Evolutionary conservation across 2,329 filamentous ascomycete species (phyloP).

Genomic region (Neospermospora avenae): DNA sequence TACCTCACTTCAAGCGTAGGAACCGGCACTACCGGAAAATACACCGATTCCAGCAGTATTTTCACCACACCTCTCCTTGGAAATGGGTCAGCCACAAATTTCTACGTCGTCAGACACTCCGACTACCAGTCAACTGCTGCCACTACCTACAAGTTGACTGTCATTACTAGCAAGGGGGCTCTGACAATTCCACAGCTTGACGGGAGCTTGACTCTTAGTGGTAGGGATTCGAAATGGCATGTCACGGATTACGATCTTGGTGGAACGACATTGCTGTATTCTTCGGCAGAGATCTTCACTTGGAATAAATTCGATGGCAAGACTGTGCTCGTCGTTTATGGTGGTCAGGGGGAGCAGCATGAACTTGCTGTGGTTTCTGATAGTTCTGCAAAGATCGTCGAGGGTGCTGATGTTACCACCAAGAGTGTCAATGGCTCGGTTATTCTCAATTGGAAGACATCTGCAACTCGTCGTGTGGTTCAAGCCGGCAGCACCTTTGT

Average conservation of each 20-base stretch:
- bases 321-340: slow-evolving; percentile 62
- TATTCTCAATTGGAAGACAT: slow-evolving; percentile 54
- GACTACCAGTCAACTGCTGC: slow-evolving; percentile 58
- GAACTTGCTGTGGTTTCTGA: slow-evolving; percentile 51
- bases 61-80: slow-evolving; percentile 57
- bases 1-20: slow-evolving; percentile 61
- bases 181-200: slow-evolving; percentile 58
- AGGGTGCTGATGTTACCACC: slow-evolving; percentile 32
- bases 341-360: slow-evolving; percentile 57
- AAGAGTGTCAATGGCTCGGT: slow-evolving; percentile 42
- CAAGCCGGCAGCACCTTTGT: slow-evolving; percentile 40
- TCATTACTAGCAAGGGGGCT: slow-evolving; percentile 56
- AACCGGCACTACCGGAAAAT: slow-evolving; percentile 42
- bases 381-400: slow-evolving; percentile 34
- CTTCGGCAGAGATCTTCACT: slow-evolving; percentile 66
- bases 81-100: slow-evolving; percentile 51
- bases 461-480: slow-evolving; percentile 49
- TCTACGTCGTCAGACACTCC: slow-evolving; percentile 64
- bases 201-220: slow-evolving; percentile 53
- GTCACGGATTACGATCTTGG: slow-evolving; percentile 61
- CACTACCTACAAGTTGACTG: slow-evolving; percentile 59
- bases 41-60: slow-evolving; percentile 48
- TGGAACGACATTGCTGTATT: slow-evolving; percentile 59
- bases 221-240: slow-evolving; percentile 65
- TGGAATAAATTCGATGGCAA: slow-evolving; percentile 61